Evolutionary conservation across 2,329 filamentous ascomycete species (phyloP).

Genomic region (Trichocomaceae sp.): DNA sequence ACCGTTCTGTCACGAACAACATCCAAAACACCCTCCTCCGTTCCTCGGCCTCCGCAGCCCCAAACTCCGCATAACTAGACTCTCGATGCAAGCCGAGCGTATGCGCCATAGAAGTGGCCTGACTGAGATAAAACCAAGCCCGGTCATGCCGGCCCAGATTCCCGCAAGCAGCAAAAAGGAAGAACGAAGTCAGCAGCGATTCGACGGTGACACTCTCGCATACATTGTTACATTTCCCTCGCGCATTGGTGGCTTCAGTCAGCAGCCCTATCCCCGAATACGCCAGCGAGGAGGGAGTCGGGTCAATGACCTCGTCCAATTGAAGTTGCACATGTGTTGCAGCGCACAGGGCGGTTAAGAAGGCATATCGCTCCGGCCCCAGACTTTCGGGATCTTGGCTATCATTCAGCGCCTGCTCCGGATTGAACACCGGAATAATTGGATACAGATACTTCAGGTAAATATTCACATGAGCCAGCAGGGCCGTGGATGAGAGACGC

Average conservation of each 20-base stretch:
- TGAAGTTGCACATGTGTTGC: slow-evolving; percentile 42
- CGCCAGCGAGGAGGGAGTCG: slow-evolving; percentile 31
- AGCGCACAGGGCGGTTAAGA: slow-evolving; percentile 37
- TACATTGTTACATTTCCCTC: slow-evolving; percentile 36
- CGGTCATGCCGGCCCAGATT: slow-evolving; percentile 66
- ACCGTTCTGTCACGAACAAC: slow-evolving; percentile 65
- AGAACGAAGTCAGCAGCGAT: slow-evolving; percentile 63
- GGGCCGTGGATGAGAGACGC: slow-evolving; percentile 28
- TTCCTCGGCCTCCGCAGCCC: slow-evolving; percentile 53
- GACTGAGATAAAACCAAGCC: slow-evolving; percentile 72
- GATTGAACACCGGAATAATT: slow-evolving; percentile 38
- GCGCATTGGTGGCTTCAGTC: slow-evolving; percentile 53
- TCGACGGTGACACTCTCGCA: slow-evolving; percentile 37
- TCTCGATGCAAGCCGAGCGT: slow-evolving; percentile 40
- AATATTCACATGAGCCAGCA: slow-evolving; percentile 36
- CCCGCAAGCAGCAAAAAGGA: slow-evolving; percentile 67
- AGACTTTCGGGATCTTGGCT: slow-evolving; percentile 50
- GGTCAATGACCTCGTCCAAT: slow-evolving; percentile 26
- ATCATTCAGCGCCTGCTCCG: slow-evolving; percentile 29
- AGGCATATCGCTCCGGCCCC: slow-evolving; percentile 33
- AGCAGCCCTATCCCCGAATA: slow-evolving; percentile 60
- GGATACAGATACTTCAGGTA: slow-evolving; percentile 39
- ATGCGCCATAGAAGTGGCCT: slow-evolving; percentile 61
- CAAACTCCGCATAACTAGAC: slow-evolving; percentile 43
- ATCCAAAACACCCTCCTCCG: slow-evolving; percentile 67